Base-by-base conservation (phyloP, 495 filamentous ascomycete genomes). In the Penicillium cinerascens region DNA sequence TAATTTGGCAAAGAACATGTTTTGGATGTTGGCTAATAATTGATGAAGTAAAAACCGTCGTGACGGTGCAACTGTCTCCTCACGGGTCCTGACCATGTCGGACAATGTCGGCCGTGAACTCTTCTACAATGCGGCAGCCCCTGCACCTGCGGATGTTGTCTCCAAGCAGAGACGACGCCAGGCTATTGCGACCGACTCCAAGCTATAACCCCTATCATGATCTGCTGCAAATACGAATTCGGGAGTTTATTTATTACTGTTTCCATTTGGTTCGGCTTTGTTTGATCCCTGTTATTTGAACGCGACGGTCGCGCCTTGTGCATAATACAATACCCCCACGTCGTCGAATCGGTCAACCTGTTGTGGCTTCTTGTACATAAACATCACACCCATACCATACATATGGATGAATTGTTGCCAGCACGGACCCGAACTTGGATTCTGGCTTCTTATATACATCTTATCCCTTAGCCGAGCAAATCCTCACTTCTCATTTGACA, bases 21-120 rank as follows among this genome's bases (percentile, higher is more conserved):
- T 20, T 33, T 42, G 38, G n/a, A 20, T 11, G 2, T 11, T 9
- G 6, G 25, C 44, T 54, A 52, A 57, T 52, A 45, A 51, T 36
- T 11, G 15, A 13, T 11, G 10, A 42, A 78, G 75, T 6, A 97
- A 97, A 82, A 96, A 97, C 69, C 71, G 93, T 13, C 79, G 93
- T 22, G 93, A 98, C 67, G 91, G 91, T 13, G 87, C 87, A 1
- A 96, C 91, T 1, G 92, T 98, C 17, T 85, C 83, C 44, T 89
- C 82, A 0, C 75, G 93, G n/a, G 91, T 98, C 1, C 61, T 98
- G 23, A 67, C 67, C 43, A 78, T 95, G 57, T 84, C 86, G n/a
- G 88, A 91, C 49, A 42, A 60, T 7, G 76, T 86, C 26, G 82
- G 82, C 0, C 67, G 63, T 22, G 63, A 72, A 27, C 63, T 87